Evolutionary conservation across 768 basidiomycete genomes (phyloP), one percentile per base, ranked within the genome.

Genomic region (Agaricus bisporus): DNA sequence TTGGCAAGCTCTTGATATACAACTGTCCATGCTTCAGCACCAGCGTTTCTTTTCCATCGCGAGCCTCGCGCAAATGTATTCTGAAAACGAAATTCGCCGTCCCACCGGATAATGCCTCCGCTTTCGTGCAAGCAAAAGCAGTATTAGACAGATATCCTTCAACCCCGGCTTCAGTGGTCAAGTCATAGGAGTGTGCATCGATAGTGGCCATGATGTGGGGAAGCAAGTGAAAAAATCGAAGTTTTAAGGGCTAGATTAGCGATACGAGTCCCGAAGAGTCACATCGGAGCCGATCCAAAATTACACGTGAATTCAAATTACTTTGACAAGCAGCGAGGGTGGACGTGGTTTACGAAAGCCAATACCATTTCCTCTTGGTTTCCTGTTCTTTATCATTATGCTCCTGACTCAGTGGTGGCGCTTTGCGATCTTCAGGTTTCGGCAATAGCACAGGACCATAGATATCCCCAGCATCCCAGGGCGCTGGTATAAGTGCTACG

Each of bases 401-500:
- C 25, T 48, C 36, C 22, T 11, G 45, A 45, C 42, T 53, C 37
- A 22, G 22, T 22, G 25, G 32, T 11, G 52, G 51, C 45, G 53
- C 47, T 41, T 56, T 56, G 15, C 48, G 55, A 22, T 63, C 61
- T 55, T 63, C 62, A 18, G 64, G 58, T 25, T 54, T 60, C 9
- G 62, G 62, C 15, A 60, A 59, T 26, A 65, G 59, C 20, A 55
- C 47, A 22, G 73, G 71, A 4, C 72, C 68, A 38, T 68, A 67
- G 42, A 73, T 72, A 52, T 68, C 64, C 5, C 72, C 73, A n/a
- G 70, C 74, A 45, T 88, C 81, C 86, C 88, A 88, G 2, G 85
- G 74, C 58, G 85, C 80, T 5, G 90, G 88, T 29, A 92, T 74
- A 49, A 91, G 70, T 5, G 86, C 81, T 26, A 91, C 78, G 15